Conservation (phyloP, 2,329 filamentous ascomycete genomes). For the Xylaria sp. region DNA sequence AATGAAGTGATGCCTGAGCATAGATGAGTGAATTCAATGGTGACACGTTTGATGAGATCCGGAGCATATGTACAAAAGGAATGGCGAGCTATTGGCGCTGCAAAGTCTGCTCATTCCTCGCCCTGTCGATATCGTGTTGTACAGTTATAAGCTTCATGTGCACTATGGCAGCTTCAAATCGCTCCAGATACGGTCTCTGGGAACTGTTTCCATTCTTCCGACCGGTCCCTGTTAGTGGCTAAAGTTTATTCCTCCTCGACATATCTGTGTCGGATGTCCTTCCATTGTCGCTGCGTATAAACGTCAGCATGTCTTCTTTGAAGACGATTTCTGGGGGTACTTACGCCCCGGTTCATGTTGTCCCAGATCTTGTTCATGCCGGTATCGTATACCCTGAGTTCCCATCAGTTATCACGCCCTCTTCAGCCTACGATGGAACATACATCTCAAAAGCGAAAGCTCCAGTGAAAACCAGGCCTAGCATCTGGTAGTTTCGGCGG, state of each 20-base stretch:
- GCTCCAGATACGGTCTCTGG: background rate
- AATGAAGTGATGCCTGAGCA: background rate
- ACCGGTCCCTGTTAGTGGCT: conserved; percentile 2
- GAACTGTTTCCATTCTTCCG: conserved; percentile 6
- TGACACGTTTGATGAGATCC: background rate
- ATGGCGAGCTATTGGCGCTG: conserved; percentile 3
- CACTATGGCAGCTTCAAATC: conserved; percentile 1
- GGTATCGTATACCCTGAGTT: conserved; percentile 77
- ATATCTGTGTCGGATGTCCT: conserved; percentile 95
- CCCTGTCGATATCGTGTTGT: conserved; percentile 30
- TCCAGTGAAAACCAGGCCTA: conserved; percentile 81
- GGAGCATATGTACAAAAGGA: conserved; percentile 15
- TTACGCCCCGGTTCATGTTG: conserved; percentile 86
- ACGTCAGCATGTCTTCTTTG: conserved; percentile 36
- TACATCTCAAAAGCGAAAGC: conserved; percentile 97
- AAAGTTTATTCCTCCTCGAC: conserved; percentile 61
- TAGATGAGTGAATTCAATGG: background rate
- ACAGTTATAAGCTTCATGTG: conserved; percentile 25
- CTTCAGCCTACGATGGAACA: conserved; percentile 42
- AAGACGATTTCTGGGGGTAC: conserved; percentile 40
- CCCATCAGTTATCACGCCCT: conserved; percentile 41
- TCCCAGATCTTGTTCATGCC: conserved; percentile 89
- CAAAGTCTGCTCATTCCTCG: conserved; percentile 16
- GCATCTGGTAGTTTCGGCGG: conserved; percentile 86
- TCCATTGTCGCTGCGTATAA: conserved; percentile 88